These are phyloP conservation scores for Exophiala spinifera DNA, from an alignment of 2,329 filamentous ascomycete species.

Conservation along the genomic window DNA sequence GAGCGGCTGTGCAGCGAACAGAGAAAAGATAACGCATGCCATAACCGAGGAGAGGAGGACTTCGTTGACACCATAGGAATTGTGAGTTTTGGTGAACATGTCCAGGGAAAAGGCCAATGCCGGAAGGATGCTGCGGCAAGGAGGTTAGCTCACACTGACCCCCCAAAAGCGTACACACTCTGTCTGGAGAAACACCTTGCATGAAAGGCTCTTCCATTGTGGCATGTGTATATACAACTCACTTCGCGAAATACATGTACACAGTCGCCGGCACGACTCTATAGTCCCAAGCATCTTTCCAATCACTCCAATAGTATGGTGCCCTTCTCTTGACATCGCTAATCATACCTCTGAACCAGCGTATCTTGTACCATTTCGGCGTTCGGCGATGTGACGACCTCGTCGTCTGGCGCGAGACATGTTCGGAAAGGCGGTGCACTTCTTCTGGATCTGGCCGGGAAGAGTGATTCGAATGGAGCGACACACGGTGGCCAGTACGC, in stretches of 20 bases:
- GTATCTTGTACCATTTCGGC: constrained; percentile 68
- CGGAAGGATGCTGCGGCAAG: constrained; percentile 67
- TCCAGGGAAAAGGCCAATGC: constrained; percentile 86
- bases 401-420: constrained; percentile 20
- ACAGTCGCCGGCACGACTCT: constrained; percentile 80
- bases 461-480: constrained; percentile 24
- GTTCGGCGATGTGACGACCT: constrained; percentile 22
- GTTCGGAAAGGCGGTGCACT: constrained; percentile 21
- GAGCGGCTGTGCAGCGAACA: constrained; percentile 78
- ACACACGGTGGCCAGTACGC: constrained; percentile 12
- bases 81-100: constrained; percentile 85
- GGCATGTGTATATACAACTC: constrained; percentile 31
- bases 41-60: constrained; percentile 82
- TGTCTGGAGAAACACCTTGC: too few relatives aligned
- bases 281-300: constrained; percentile 86
- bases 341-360: constrained; percentile 73
- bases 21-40: constrained; percentile 74
- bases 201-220: too few relatives aligned
- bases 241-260: constrained; percentile 97
- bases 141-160: not conserved
- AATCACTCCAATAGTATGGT: constrained; percentile 79
- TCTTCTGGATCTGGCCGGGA: constrained; percentile 23
- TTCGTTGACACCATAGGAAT: constrained; percentile 86
- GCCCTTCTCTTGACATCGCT: constrained; percentile 71
- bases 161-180: not conserved